Evolutionary conservation across 495 filamentous ascomycete species (phyloP), one percentile per base, ranked within the genome.

Genomic region (Glutinoglossum americanum): DNA sequence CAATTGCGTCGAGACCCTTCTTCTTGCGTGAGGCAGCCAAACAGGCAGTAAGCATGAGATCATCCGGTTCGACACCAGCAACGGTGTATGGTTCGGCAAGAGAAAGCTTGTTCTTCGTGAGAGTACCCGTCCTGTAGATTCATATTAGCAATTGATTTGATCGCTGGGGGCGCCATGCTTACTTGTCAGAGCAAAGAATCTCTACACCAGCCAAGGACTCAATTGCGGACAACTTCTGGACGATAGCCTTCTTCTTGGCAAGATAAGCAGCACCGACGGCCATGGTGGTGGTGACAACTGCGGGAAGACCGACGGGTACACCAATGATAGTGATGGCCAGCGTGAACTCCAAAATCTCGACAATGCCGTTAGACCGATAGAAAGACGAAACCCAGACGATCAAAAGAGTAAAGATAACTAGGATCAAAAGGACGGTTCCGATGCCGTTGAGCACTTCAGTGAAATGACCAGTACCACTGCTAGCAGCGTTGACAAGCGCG

Each of bases 1-100:
- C 89, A 64, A 95, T 94, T 59, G 89, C 83, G 70, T 95, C 89
- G 62, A 94, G 84, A 72, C 87, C 88, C 73, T 89, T 89, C 78
- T 87, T 89, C 78, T 89, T 93, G 71, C 86, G 85, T 63, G 82
- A 90, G 53, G 89, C 86, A 62, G 89, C 89, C 63, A 95, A 74
- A 70, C 87, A 93, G 62, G 89, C 87, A 67, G 86, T 89, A 57
- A 93, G 71, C 84, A 95, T 90, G 57, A 95, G 79, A 57, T 93
- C 86, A 65, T 88, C 80, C 41, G 80, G 73, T 60, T 86, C 82
- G 54, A 90, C 80, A 64, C 87, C 87, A 60, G 77, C 72, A 33
- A 88, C 81, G 53, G 82, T 85, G 72, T 80, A 94, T 33, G 89
- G 88, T 63, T 93, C 88, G 51, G 80, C 74, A 55, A 94, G 76